Evolutionary conservation across 2,329 filamentous ascomycete species (phyloP), one percentile per base, ranked within the genome.

Genomic region (Penicillium sp.): DNA sequence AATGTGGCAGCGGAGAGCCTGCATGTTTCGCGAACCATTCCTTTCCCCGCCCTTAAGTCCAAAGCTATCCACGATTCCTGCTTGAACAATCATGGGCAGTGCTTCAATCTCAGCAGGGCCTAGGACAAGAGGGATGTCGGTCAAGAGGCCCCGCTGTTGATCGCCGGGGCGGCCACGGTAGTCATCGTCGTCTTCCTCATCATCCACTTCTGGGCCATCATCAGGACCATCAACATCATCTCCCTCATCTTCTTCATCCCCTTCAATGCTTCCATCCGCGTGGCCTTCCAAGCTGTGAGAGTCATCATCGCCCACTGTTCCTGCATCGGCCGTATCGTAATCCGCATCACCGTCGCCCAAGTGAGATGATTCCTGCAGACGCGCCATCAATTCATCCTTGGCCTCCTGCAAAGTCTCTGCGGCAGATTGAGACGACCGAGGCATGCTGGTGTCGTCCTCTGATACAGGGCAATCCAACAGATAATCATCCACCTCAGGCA

Each of bases 51-150:
- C 88, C 45, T 87, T 89, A 8, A 86, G 77, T 0, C 87, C 86
- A 62, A 89, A 88, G 58, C 90, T 90, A 57, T 96, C 90, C 22
- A 96, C 86, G 52, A 98, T 96, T 60, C 93, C 96, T 14, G 91
- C 93, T 79, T 97, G 96, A 67, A 98, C 89, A 58, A 97, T 96
- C 93, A 97, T 96, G 54, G 96, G 93, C 52, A 98, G 79, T 6
- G 95, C 93, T 74, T 98, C 93, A 53, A 97, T 97, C 75, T 98
- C 93, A 55, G 92, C 93, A 0, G 93, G 93, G 44, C 96, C 93
- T 29, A 98, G 81, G 37, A 97, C 96, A 63, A 98, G 90, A 29
- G 93, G 93, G 13, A 98, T 91, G 72, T 98, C 93, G 0, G 93
- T 97, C 54, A 98, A 79, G 14, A 98, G 79, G 13, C 93, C 93